A percentile compares a stretch with the other conserved stretches of the same genome.
Conservation (phyloP, 2,329 filamentous ascomycete genomes). For the Magnaporthiopsis incrustans region DNA sequence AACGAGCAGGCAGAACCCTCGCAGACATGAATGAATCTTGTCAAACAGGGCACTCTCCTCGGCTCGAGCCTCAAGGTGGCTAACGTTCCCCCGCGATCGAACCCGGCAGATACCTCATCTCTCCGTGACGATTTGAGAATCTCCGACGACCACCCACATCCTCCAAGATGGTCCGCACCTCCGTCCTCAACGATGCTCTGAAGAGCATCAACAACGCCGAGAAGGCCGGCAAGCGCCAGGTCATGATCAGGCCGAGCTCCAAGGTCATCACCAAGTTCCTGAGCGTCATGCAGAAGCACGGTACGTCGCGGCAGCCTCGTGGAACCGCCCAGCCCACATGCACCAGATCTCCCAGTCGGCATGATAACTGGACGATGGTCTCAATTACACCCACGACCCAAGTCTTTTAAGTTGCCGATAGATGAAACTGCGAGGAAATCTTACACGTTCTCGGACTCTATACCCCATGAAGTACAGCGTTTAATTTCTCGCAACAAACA, state of each 20-base stretch:
- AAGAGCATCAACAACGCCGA: conserved; percentile 99
- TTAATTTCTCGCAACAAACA: conserved; percentile 86
- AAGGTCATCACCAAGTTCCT: conserved; percentile 99
- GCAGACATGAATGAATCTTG: conserved; percentile 5
- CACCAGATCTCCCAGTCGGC: conserved; percentile 53
- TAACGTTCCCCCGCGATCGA: conserved; percentile 36
- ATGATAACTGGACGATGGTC: conserved; percentile 99
- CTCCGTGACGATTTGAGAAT: conserved; percentile 66
- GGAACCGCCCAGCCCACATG: not conserved
- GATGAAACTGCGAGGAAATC: conserved; percentile 78
- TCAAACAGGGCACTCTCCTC: conserved; percentile 58
- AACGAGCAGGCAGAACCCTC: conserved; percentile 66
- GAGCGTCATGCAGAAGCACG: conserved; percentile 98
- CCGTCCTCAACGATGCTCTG: conserved; percentile 98
- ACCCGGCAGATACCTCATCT: conserved; percentile 58
- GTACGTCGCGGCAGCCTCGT: conserved; percentile 52
- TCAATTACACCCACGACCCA: conserved; percentile 70
- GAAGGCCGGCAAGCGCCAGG: conserved; percentile 99
- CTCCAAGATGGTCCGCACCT: conserved; percentile 97
- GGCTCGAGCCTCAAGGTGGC: conserved; percentile 51
- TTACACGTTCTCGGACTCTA: conserved; percentile 88
- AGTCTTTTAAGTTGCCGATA: conserved; percentile 99
- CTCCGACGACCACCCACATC: conserved; percentile 44
- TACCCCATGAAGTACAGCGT: conserved; percentile 71
- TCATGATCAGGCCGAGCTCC: conserved; percentile 93